Conservation (phyloP, 345 rosid species). For the Salix exigua region DNA sequence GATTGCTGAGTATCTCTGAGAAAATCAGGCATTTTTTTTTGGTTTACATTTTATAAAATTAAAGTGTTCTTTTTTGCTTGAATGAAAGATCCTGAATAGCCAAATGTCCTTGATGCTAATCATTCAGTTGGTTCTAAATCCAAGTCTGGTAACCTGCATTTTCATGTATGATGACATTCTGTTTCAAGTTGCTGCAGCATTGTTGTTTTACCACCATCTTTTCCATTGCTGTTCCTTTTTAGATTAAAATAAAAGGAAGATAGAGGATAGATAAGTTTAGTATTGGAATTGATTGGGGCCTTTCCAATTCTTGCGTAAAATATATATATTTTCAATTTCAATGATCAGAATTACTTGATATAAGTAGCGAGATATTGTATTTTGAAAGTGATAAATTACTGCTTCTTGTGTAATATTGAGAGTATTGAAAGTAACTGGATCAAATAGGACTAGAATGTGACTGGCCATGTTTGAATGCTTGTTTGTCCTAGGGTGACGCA, state of each 20-base stretch:
- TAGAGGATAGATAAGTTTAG: no score
- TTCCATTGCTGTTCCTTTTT: neutral
- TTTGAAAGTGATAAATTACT: neutral
- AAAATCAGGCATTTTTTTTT: neutral
- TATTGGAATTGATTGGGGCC: no score
- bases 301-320: no score
- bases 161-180: neutral
- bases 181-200: neutral
- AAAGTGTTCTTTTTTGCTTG: neutral
- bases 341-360: no score
- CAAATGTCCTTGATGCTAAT: neutral
- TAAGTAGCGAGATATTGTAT: neutral
- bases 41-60: neutral
- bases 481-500: neutral
- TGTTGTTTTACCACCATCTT: neutral
- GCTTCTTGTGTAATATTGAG: neutral
- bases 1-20: neutral
- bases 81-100: neutral
- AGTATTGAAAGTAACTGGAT: neutral
- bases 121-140: neutral
- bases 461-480: neutral
- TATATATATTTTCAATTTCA: no score
- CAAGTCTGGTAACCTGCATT: neutral
- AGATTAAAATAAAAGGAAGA: no score
- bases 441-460: neutral